Evolutionary conservation across 164 flowering plant species (phyloP), one percentile per base, ranked within the genome.

Genomic region (Protea cynaroides): DNA sequence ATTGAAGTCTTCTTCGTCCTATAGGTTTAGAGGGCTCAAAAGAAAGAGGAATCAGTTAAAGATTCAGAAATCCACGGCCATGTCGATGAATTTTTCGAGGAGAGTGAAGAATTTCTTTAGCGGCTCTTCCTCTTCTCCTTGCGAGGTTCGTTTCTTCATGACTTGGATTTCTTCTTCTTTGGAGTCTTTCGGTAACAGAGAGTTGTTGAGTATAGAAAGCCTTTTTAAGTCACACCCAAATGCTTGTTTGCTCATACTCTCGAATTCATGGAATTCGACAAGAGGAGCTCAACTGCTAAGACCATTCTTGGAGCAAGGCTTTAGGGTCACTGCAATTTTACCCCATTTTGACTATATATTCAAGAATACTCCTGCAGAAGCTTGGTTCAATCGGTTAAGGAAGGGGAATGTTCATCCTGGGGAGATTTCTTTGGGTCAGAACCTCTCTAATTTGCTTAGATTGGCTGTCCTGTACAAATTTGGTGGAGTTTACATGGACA

Each of bases 141-240:
- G 98, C 55, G 59, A 82, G 78, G 38, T 71, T 57, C 74, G 81
- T 37, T 82, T 92, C 62, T 92, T 92, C 71, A 84, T 92, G 92
- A 92, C 96, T 62, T 89, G 97, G 97, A 91, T 93, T 61, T 84
- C 93, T 51, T 84, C 93, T 51, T 80, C 94, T 24, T 19, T 82
- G 15, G 76, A 80, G 11, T 76, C 83, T 6, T 89, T 89, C 62
- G 83, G 88, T 52, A 56, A 63, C 0, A 71, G 92, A 37, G 96
- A 88, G 52, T 25, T 75, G 8, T 71, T 87, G 29, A 59, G 82
- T 11, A 25, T 93, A 4, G 83, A 89, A 70, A 89, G 88, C 54
- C 55, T 93, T 59, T 94, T 91, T 61, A 87, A 87, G 56, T 76
- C 83, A 7, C 87, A 90, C 70, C 92, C 90, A 21, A 59, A 75